Base-by-base conservation (phyloP, 169 alveolate species). In the Cyclospora cayetanensis region DNA sequence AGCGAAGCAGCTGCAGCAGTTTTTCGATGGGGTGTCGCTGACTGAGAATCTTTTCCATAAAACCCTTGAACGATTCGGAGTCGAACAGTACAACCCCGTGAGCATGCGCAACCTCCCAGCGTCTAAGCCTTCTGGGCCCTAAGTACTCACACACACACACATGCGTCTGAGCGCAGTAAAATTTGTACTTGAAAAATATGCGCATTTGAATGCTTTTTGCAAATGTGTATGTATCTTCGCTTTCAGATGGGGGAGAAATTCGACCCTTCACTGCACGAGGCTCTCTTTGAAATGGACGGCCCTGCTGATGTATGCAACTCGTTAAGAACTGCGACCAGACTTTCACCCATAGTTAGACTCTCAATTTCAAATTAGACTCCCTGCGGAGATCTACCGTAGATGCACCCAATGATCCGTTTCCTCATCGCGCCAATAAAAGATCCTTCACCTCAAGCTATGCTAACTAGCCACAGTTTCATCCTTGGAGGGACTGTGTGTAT, bases 221-320 rank as follows among this genome's bases (percentile, higher is more conserved):
- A n/a, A n/a, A n/a, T n/a, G n/a, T n/a, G n/a, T n/a, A n/a, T n/a
- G n/a, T n/a, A n/a, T n/a, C n/a, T n/a, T n/a, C n/a, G 84, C 46
- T 29, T 72, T 37, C 90, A 89, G 93, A 41, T 94, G 52, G 97
- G 97, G 46, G 97, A 97, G 93, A 95, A 93, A 39, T 98, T 98
- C 93, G 97, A 98, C 94, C 99, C 99, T 1, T 95, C 96, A 72
- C 87, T 95, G 68, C 99, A 97, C 90, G 99, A 98, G 88, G 99
- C 99, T 18, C 94, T 98, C 87, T 97, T 96, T 90, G 96, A 96
- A 91, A 95, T 98, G 52, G 96, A 93, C 52, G 98, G 96, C 74
- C 95, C 95, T 3, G 94, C 94, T 12, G 95, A 89, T 7, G 82
- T 60, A 39, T 63, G 77, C 52, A 20, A 31, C n/a, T n/a, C n/a